phyloP scores from a whole-genome alignment of 129 eudicot species.

The Apium graveolens region DNA sequence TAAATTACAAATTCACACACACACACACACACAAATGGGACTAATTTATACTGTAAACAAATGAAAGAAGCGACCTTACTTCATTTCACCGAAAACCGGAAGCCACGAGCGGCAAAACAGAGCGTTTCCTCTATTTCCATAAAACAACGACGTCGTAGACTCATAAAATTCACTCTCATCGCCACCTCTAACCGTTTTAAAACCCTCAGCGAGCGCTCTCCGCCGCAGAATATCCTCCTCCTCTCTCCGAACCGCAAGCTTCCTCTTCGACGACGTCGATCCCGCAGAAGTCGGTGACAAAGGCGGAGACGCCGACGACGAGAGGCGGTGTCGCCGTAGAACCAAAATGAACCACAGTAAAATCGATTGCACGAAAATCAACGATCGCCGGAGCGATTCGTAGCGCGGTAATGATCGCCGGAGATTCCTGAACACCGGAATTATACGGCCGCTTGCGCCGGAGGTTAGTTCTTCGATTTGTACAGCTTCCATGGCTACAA shows the following conservation, averaged over 20 bases:
- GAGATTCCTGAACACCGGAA: constrained; percentile 58
- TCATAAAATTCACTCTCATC: constrained; percentile 27
- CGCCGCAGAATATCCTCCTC: constrained; percentile 76
- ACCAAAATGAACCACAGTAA: constrained; percentile 54
- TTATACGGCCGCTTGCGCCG: constrained; percentile 95
- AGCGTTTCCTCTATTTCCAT: constrained; percentile 57
- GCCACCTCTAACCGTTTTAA: constrained; percentile 32
- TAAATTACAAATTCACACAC: not conserved
- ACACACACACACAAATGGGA: not conserved
- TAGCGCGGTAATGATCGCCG: constrained; percentile 44
- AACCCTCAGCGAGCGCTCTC: constrained; percentile 62
- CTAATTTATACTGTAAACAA: not conserved
- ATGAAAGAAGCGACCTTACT: constrained; percentile 21
- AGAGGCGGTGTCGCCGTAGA: constrained; percentile 30
- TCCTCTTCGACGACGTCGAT: constrained; percentile 27
- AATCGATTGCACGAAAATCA: constrained; percentile 52
- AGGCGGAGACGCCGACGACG: constrained; percentile 26
- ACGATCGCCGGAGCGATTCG: constrained; percentile 39
- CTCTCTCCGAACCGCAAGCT: constrained; percentile 29
- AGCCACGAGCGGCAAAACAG: constrained; percentile 93
- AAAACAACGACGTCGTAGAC: constrained; percentile 50
- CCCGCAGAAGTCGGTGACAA: constrained; percentile 19
- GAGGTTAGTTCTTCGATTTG: constrained; percentile 80
- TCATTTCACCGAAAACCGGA: constrained; percentile 50
- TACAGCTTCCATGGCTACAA: constrained; percentile 33